Base-by-base conservation (phyloP, 768 basidiomycete species). In the Trametes cingulata region DNA sequence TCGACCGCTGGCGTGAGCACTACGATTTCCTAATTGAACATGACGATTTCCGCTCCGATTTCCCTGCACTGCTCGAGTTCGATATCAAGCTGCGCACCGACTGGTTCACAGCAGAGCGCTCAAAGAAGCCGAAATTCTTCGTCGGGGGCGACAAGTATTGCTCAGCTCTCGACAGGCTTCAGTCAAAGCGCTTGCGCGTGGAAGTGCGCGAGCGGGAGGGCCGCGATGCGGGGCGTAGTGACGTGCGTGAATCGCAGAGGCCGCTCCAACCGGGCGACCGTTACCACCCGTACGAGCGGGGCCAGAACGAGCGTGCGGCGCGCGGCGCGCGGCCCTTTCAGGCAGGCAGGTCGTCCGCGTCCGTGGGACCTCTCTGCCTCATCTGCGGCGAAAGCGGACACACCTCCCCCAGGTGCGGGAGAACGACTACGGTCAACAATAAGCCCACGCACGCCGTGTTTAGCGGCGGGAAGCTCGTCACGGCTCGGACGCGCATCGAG, bases 361-460 rank as follows among this genome's bases (percentile, higher is more conserved):
- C 52, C 25, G 40, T 41, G 40, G 52, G 43, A 9, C 37, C 24
- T 13, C 25, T 36, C 29, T 54, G 52, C 52, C 52, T 54, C 2
- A 29, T 54, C 52, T 54, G 52, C 41, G 17, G 17, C 10, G 25
- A 33, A 27, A 42, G 52, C 40, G 52, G 52, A 42, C 52, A 54
- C 40, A 17, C n/a, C n/a, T 37, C 52, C 14, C 15, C 14, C 2
- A 22, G 24, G 2, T 54, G 52, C 33, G 17, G 20, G 6, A n/a
- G 24, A 3, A 43, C 40, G 1, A 42, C 39, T 14, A 7, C 43
- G 19, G 22, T 19, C 12, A 43, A 22, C 17, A 41, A 41, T 1
- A 29, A n/a, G n/a, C 6, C 19, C 3, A 19, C 37, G 2, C 27
- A n/a, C 25, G 2, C 41, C 0, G 19, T 19, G 0, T 54, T 12